phyloP scores from a whole-genome alignment of 2,329 filamentous ascomycete genomes.

The Epichloe scottii region DNA sequence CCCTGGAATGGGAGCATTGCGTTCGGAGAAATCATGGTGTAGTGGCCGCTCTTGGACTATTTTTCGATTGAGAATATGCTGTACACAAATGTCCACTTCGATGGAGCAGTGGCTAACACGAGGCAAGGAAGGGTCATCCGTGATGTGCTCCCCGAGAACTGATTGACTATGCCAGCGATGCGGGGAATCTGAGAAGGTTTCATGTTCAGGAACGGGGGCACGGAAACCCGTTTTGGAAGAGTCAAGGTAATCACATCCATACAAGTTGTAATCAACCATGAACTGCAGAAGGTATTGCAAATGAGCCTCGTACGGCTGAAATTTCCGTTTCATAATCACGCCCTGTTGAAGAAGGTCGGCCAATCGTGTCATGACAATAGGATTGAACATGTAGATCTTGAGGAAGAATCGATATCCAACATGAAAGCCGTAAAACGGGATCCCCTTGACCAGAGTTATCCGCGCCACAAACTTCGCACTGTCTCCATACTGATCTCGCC shows the following conservation, averaged over 20 bases:
- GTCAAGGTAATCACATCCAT: slow-evolving; percentile 81
- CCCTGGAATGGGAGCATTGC: slow-evolving; percentile 44
- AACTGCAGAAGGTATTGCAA: slow-evolving; percentile 87
- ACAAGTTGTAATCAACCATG: slow-evolving; percentile 97
- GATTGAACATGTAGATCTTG: slow-evolving; percentile 91
- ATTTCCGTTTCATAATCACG: slow-evolving; percentile 65
- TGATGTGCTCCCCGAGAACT: slow-evolving; percentile 37
- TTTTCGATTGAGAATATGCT: slow-evolving; percentile 74
- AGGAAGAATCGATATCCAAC: slow-evolving; percentile 85
- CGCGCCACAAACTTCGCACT: slow-evolving; percentile 68
- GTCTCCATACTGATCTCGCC: slow-evolving; percentile 58
- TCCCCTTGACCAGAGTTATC: slow-evolving; percentile 81
- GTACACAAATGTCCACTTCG: slow-evolving; percentile 79
- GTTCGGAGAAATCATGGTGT: slow-evolving; percentile 80
- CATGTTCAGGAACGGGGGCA: slow-evolving; percentile 56
- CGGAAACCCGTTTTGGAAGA: slow-evolving; percentile 61
- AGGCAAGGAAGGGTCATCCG: slow-evolving; percentile 50
- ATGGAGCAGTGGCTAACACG: slow-evolving; percentile 78
- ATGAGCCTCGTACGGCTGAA: slow-evolving; percentile 92
- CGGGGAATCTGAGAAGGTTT: slow-evolving; percentile 43
- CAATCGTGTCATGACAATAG: slow-evolving; percentile 72
- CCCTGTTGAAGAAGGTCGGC: slow-evolving; percentile 81
- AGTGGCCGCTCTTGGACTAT: slow-evolving; percentile 64
- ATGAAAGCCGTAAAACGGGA: slow-evolving; percentile 92
- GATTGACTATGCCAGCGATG: slow-evolving; percentile 75